Percentiles rank a stretch among this genome's conserved stretches.
These are phyloP conservation scores for Cenchrus americanus DNA, from an alignment of 176 grass and related monocot genomes.

Conservation along the genomic window DNA sequence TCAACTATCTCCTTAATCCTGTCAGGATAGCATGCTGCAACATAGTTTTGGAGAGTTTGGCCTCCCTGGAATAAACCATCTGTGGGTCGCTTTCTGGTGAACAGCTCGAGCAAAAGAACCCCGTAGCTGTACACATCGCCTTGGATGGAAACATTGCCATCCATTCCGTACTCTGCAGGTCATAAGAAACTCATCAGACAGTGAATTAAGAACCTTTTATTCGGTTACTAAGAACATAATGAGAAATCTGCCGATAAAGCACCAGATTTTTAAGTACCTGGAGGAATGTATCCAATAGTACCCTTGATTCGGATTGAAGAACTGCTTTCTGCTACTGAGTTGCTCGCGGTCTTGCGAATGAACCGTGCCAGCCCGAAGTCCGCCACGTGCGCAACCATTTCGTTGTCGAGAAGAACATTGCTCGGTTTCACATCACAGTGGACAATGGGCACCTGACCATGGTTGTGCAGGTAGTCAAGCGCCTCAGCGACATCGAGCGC, in stretches of 20 bases:
- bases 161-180: slow-evolving; percentile 30
- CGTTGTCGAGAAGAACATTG: slow-evolving; percentile 36
- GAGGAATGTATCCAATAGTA: slow-evolving; percentile 33
- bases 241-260: not conserved
- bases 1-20: slow-evolving; percentile 23
- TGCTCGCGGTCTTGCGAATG: not conserved
- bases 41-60: slow-evolving; percentile 19
- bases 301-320: not conserved
- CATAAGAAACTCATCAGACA: not conserved
- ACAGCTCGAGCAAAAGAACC: slow-evolving; percentile 54
- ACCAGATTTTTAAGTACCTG: not conserved
- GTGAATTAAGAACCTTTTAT: not conserved
- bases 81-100: slow-evolving; percentile 47
- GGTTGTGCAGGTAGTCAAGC: slow-evolving; percentile 43
- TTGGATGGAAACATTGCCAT: slow-evolving; percentile 20
- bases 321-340: not conserved
- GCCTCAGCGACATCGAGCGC: slow-evolving; percentile 37
- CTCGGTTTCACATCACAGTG: slow-evolving; percentile 45
- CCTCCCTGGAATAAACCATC: slow-evolving; percentile 36
- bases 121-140: slow-evolving; percentile 52
- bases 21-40: slow-evolving; percentile 12
- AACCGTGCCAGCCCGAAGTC: slow-evolving; percentile 49
- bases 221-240: not conserved
- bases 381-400: slow-evolving; percentile 32
- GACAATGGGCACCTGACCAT: slow-evolving; percentile 33